These are phyloP conservation scores for Amylocystis lapponica DNA, from an alignment of 768 basidiomycete genomes.

Conservation along the genomic window DNA sequence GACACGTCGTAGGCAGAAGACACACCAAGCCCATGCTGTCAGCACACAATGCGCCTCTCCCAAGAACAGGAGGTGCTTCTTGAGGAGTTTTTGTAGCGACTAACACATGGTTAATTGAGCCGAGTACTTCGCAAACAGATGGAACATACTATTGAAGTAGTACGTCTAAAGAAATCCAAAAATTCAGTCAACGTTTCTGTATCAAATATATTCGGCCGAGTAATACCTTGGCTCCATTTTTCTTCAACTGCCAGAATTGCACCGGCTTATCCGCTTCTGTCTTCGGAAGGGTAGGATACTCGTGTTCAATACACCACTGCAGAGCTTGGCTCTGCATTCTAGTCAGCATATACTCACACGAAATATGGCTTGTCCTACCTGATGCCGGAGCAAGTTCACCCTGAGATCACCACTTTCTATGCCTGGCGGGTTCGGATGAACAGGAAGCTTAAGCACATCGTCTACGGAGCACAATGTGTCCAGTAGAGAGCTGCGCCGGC, in stretches of 20 bases:
- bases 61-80: constrained; percentile 53
- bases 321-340: constrained; percentile 65
- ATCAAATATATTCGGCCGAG: neutral
- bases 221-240: constrained; percentile 50
- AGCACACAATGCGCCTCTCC: constrained; percentile 81
- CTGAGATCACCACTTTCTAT: constrained; percentile 56
- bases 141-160: constrained; percentile 38
- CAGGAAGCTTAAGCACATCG: constrained; percentile 68
- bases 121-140: neutral
- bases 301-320: constrained; percentile 78
- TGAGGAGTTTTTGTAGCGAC: constrained; percentile 83
- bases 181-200: neutral
- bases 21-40: constrained; percentile 81
- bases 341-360: neutral
- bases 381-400: constrained; percentile 77
- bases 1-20: constrained; percentile 7
- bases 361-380: constrained; percentile 46
- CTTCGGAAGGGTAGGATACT: constrained; percentile 72
- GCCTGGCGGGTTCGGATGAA: constrained; percentile 69
- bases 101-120: constrained; percentile 18
- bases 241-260: constrained; percentile 83
- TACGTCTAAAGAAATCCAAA: constrained; percentile 19
- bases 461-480: constrained; percentile 62
- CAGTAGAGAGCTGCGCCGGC: constrained; percentile 61
- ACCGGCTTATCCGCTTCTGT: constrained; percentile 65